Evolutionary conservation across 176 grass and related monocot genomes (phyloP).

Genomic region (Triticum timopheevii): DNA sequence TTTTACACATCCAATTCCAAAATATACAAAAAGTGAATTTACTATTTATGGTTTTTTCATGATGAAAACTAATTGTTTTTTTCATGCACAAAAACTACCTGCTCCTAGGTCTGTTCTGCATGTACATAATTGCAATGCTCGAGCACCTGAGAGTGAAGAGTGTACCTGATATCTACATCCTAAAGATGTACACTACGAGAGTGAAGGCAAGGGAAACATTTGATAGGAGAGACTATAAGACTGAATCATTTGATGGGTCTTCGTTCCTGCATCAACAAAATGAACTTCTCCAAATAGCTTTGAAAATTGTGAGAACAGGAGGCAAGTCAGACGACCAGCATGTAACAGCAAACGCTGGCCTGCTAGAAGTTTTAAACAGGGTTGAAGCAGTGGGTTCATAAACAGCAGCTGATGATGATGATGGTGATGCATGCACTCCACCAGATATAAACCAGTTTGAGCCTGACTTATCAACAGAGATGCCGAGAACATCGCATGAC

Average conservation of each 20-base stretch:
- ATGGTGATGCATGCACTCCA: too few relatives aligned
- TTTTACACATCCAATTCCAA: too few relatives aligned
- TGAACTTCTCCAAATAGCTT: not conserved
- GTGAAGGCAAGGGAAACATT: not conserved
- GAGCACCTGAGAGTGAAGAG: not conserved
- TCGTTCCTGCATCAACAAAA: not conserved
- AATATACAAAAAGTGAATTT: too few relatives aligned
- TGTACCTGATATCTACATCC: not conserved
- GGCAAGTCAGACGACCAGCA: not conserved
- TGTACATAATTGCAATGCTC: not conserved
- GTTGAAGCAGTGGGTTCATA: too few relatives aligned
- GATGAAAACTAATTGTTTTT: too few relatives aligned
- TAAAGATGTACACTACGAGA: not conserved
- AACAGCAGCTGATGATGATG: too few relatives aligned
- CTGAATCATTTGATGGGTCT: not conserved
- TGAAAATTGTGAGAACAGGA: not conserved
- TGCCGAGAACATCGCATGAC: too few relatives aligned
- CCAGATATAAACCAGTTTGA: too few relatives aligned
- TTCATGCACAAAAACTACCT: not conserved
- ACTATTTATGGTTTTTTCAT: too few relatives aligned
- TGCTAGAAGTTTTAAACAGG: too few relatives aligned
- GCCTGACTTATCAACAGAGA: too few relatives aligned
- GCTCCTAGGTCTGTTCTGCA: not conserved
- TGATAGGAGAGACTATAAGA: not conserved
- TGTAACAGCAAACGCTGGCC: not conserved